These are phyloP conservation scores for Amylostereum areolatum DNA, from an alignment of 1,284 basidiomycete species.

Conservation along the genomic window DNA sequence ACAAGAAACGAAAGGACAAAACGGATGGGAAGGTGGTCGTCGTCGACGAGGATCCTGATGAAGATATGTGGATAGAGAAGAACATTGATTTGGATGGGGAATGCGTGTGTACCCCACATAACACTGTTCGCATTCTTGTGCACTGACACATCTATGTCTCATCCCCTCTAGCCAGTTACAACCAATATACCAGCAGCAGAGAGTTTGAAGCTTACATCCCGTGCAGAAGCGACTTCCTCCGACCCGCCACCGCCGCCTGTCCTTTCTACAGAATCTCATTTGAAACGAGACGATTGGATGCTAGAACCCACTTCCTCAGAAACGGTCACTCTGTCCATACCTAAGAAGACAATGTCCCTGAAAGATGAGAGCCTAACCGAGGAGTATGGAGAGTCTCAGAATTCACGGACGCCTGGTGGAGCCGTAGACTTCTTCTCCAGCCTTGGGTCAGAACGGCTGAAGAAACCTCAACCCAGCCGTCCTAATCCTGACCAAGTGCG, in stretches of 20 bases:
- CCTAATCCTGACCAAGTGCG: constrained; percentile 69
- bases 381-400: constrained; percentile 58
- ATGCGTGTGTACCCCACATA: constrained; percentile 40
- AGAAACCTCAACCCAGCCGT: constrained; percentile 56
- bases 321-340: constrained; percentile 15
- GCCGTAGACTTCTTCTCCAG: constrained; percentile 82
- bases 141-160: constrained; percentile 4
- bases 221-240: constrained; percentile 36
- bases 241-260: constrained; percentile 41
- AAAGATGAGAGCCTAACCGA: constrained; percentile 58
- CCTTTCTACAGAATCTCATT: constrained; percentile 36
- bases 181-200: constrained; percentile 76
- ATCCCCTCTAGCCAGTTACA: constrained; percentile 46
- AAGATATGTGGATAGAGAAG: constrained; percentile 84
- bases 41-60: constrained; percentile 62
- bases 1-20: constrained; percentile 28
- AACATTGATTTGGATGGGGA: constrained; percentile 76
- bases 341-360: constrained; percentile 16
- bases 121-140: background rate
- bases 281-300: constrained; percentile 90
- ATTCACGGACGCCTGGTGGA: constrained; percentile 42
- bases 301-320: constrained; percentile 39
- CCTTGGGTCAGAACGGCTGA: constrained; percentile 73
- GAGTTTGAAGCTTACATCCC: constrained; percentile 63
- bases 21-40: constrained; percentile 33